These are phyloP conservation scores for Vitis riparia DNA, from an alignment of 164 flowering plant species.

Conservation along the genomic window DNA sequence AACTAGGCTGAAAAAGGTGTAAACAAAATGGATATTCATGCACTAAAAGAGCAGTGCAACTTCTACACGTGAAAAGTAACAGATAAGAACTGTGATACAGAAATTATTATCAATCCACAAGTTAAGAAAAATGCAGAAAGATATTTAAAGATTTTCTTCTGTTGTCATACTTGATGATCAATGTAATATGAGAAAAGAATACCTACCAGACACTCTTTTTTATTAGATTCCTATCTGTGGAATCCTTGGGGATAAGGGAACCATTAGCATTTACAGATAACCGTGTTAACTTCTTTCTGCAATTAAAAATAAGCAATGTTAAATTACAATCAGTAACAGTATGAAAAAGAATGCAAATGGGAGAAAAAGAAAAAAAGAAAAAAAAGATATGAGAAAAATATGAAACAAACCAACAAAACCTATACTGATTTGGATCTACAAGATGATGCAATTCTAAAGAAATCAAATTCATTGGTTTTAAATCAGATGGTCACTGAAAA, in stretches of 20 bases:
- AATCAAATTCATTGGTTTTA: too few relatives aligned
- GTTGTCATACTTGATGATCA: background rate
- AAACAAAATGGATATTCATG: too few relatives aligned
- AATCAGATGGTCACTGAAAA: too few relatives aligned
- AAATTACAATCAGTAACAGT: background rate
- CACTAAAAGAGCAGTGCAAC: too few relatives aligned
- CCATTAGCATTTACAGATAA: conserved; percentile 94
- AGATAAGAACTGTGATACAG: too few relatives aligned
- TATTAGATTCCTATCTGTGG: conserved; percentile 57
- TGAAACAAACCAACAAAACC: too few relatives aligned
- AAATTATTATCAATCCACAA: too few relatives aligned
- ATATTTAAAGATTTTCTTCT: background rate
- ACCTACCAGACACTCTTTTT: conserved; percentile 74
- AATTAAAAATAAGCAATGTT: conserved; percentile 4
- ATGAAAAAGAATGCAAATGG: background rate
- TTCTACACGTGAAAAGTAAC: too few relatives aligned
- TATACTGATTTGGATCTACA: too few relatives aligned
- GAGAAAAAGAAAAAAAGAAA: background rate
- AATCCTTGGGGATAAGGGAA: conserved; percentile 64
- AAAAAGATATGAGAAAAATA: background rate
- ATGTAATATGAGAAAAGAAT: background rate
- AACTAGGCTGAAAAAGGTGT: too few relatives aligned
- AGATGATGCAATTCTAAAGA: too few relatives aligned
- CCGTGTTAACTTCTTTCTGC: conserved; percentile 82
- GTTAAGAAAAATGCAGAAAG: too few relatives aligned